phyloP scores from a whole-genome alignment of 2,329 filamentous ascomycete genomes.

The Fusarium sp. region DNA sequence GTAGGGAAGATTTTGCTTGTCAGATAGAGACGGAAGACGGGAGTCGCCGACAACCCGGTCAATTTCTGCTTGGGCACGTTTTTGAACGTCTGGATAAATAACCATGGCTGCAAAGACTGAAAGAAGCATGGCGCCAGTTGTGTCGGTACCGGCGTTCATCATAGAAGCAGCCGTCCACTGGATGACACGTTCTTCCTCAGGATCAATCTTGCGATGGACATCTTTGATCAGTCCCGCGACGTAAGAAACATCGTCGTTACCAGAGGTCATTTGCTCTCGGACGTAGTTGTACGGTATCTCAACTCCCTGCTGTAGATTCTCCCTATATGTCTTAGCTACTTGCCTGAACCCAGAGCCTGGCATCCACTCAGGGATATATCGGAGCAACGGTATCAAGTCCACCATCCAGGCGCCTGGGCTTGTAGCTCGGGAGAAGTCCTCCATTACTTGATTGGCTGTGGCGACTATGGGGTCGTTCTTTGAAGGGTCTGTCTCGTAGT shows the following conservation, averaged over 20 bases:
- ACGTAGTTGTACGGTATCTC: constrained; percentile 14
- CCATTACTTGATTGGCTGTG: constrained; percentile 21
- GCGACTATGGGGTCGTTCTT: constrained; percentile 13
- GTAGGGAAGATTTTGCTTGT: constrained; percentile 61
- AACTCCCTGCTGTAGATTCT: neutral
- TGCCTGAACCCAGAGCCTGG: constrained; percentile 8
- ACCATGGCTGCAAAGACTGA: constrained; percentile 62
- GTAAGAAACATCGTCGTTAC: constrained; percentile 10
- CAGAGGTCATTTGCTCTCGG: neutral
- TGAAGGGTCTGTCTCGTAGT: neutral
- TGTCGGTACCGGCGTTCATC: constrained; percentile 53
- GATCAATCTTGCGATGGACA: constrained; percentile 1
- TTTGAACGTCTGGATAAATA: constrained; percentile 58
- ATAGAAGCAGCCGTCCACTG: constrained; percentile 28
- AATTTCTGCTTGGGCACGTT: constrained; percentile 57
- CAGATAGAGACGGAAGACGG: constrained; percentile 58
- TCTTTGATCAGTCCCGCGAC: constrained; percentile 17
- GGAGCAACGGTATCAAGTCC: constrained; percentile 13
- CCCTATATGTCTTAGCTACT: constrained; percentile 1
- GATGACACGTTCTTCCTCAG: constrained; percentile 19
- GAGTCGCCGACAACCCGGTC: constrained; percentile 58
- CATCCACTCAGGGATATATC: constrained; percentile 13
- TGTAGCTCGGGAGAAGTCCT: constrained; percentile 23
- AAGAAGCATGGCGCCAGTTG: constrained; percentile 46
- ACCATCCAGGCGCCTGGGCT: constrained; percentile 20